Evolutionary conservation across 2,329 filamentous ascomycete species (phyloP), one percentile per base, ranked within the genome.

Genomic region (Chaetothyriales sp.): DNA sequence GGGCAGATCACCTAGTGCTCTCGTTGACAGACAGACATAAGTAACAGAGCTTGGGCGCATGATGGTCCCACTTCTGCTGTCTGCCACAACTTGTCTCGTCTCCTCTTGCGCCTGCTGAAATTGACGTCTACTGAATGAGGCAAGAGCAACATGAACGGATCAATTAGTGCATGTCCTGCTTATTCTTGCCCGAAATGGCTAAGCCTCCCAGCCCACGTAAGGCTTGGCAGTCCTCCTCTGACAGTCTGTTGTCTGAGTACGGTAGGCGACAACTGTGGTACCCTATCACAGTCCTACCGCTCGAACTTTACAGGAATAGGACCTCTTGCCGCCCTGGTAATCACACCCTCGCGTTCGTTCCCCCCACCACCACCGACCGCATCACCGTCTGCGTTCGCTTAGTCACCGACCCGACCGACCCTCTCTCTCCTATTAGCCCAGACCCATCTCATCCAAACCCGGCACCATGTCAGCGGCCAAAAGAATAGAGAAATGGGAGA

Each of bases 401-500:
- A 39, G 15, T 39, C 32, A 39, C 32, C 32, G 10, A n/a, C n/a
- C n/a, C n/a, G n/a, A n/a, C n/a, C n/a, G n/a, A n/a, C n/a, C n/a
- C 10, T 12, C 32, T 39, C 32, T 39, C 32, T 39, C 12, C 10
- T 15, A 15, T 39, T 1, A 39, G 32, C 10, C 5, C 2, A 15
- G 10, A 39, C 32, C 12, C 10, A 15, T 15, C 32, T 15, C 32
- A 15, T 39, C 32, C 15, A 15, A 5, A 10, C 32, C 15, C 32
- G 32, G 2, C 12, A 15, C 32, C 12, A 39, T 39, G 32, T 39
- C 32, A 39, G 47, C 56, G n/a, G 43, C 51, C 12, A 60, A 60
- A 48, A 49, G 54, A 10, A 84, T 84, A 59, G 80, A 84, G 62
- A 80, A 83, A 67, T 80, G 78, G 71, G 83, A 86, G 66, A 79